A percentile compares a stretch with the other conserved stretches of the same genome.
Conservation (phyloP, 2,329 filamentous ascomycete genomes). For the Alternaria triticimaculans region DNA sequence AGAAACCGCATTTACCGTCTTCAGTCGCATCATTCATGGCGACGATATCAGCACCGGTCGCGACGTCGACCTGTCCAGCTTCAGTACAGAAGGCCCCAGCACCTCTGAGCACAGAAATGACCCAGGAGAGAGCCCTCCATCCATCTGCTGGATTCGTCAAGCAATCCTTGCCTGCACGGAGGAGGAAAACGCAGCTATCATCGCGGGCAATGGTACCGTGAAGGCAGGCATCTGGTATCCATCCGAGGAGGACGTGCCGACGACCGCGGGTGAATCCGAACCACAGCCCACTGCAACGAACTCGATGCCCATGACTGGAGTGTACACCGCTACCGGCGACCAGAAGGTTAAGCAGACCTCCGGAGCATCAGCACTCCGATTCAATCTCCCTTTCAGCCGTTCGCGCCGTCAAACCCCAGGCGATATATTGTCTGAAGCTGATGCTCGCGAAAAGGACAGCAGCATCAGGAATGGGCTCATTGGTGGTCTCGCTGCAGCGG, state of each 20-base stretch:
- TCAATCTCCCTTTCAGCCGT: neutral
- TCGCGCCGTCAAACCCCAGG: neutral
- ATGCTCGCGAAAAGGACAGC: neutral
- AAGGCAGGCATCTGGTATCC: conserved; percentile 29
- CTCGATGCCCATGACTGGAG: conserved; percentile 4
- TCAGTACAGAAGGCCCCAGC: conserved; percentile 63
- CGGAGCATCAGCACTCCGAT: conserved; percentile 1
- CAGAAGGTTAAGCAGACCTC: neutral
- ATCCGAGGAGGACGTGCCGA: conserved; percentile 7
- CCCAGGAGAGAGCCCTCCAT: conserved; percentile 53
- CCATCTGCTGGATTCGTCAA: conserved; percentile 67
- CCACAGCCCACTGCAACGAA: neutral
- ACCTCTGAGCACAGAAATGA: conserved; percentile 65
- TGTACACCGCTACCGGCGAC: conserved; percentile 10
- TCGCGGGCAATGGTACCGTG: conserved; percentile 53
- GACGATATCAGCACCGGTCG: conserved; percentile 58
- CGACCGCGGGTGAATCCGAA: neutral
- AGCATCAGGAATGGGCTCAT: neutral
- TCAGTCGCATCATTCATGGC: conserved; percentile 58
- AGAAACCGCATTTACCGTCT: conserved; percentile 60
- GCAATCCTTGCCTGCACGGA: conserved; percentile 58
- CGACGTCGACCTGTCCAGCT: conserved; percentile 59
- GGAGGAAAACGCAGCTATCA: conserved; percentile 58
- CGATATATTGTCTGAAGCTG: neutral
- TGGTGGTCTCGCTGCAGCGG: conserved; percentile 3